These are phyloP conservation scores for Bruguiera sexangula DNA, from an alignment of 345 rosid genomes.

Conservation along the genomic window DNA sequence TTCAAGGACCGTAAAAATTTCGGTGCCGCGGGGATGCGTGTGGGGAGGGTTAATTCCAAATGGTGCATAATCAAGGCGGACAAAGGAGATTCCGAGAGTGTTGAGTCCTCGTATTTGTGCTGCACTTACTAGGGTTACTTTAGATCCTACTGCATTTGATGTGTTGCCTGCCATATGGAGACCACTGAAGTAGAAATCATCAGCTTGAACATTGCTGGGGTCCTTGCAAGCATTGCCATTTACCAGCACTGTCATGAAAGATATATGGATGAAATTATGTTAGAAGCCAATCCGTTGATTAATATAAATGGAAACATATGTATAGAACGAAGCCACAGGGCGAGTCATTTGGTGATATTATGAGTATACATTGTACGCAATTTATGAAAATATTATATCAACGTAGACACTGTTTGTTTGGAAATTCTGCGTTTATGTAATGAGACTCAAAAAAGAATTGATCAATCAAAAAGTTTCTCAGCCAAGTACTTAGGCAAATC, in stretches of 20 bases:
- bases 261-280: too few species aligned
- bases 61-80: not conserved
- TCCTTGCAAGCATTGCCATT: not conserved
- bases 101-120: slow-evolving; percentile 6
- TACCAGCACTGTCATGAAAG: not conserved
- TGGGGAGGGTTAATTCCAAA: slow-evolving; percentile 3
- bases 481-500: too few species aligned
- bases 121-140: not conserved
- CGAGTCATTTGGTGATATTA: too few species aligned
- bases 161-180: not conserved
- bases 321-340: too few species aligned
- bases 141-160: not conserved
- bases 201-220: not conserved
- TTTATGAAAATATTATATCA: too few species aligned
- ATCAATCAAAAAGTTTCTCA: too few species aligned
- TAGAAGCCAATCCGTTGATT: too few species aligned
- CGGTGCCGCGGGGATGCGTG: slow-evolving; percentile 1
- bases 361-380: too few species aligned
- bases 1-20: not conserved
- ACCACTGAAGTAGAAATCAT: slow-evolving; percentile 3
- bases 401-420: too few species aligned
- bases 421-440: too few species aligned
- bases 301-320: too few species aligned
- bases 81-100: slow-evolving; percentile 2
- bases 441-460: too few species aligned